Percentiles rank a stretch among this genome's conserved stretches.
These are phyloP conservation scores for Eutrema yunnanense DNA, from an alignment of 345 rosid species.

Conservation along the genomic window DNA sequence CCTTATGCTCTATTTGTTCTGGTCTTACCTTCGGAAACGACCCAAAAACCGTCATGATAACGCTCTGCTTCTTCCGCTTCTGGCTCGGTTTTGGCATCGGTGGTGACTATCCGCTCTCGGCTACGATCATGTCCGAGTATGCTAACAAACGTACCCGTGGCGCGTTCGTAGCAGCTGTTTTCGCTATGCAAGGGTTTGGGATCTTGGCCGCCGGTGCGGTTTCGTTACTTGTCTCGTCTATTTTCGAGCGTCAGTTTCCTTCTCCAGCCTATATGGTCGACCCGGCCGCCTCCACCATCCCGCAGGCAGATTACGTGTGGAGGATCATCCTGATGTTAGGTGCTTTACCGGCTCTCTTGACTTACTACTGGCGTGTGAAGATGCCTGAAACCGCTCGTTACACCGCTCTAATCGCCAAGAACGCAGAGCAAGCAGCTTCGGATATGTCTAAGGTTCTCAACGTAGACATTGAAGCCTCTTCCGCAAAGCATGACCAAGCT, in stretches of 20 bases:
- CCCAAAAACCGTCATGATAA: constrained; percentile 43
- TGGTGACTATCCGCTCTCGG: constrained; percentile 82
- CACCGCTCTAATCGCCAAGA: constrained; percentile 62
- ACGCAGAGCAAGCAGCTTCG: constrained; percentile 51
- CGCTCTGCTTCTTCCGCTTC: constrained; percentile 76
- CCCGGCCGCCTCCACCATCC: constrained; percentile 42
- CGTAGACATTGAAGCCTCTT: constrained; percentile 50
- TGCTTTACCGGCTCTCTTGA: constrained; percentile 56
- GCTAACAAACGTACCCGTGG: constrained; percentile 78
- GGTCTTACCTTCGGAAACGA: constrained; percentile 51
- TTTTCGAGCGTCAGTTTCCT: constrained; percentile 36
- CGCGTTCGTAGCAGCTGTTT: constrained; percentile 64
- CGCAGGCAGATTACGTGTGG: constrained; percentile 65
- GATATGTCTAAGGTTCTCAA: constrained; percentile 76
- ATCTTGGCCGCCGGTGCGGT: constrained; percentile 58
- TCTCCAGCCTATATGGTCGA: constrained; percentile 35
- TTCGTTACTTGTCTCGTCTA: constrained; percentile 36
- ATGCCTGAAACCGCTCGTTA: constrained; percentile 90
- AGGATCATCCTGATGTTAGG: constrained; percentile 64
- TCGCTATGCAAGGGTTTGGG: constrained; percentile 81
- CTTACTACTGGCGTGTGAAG: constrained; percentile 65
- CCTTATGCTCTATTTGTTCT: constrained; percentile 46
- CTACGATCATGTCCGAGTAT: constrained; percentile 85
- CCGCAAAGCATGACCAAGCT: constrained; percentile 30
- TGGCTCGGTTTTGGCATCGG: constrained; percentile 92